Conservation (phyloP, 805 yeast species). For the Yamadazyma paraphyllophila region DNA sequence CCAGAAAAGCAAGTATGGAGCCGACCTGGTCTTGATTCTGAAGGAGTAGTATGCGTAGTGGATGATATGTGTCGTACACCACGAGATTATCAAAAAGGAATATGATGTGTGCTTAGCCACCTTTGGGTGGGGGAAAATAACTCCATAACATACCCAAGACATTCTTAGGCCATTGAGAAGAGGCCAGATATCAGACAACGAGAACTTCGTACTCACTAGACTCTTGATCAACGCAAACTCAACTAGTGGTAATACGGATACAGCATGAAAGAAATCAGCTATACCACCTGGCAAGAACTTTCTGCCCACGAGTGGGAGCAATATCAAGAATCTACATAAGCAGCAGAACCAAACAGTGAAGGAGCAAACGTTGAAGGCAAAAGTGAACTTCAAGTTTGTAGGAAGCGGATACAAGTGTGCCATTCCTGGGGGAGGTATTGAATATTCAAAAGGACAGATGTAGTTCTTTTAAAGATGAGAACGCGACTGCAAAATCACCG, state of each 20-base stretch:
- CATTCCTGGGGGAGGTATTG: conserved; percentile 18
- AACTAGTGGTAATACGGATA: conserved; percentile 33
- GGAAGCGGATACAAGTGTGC: conserved; percentile 36
- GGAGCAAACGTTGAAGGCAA: conserved; percentile 33
- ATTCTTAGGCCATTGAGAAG: conserved; percentile 28
- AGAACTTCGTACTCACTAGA: conserved; percentile 13
- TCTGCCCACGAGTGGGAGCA: conserved; percentile 64
- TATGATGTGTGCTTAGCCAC: conserved; percentile 42
- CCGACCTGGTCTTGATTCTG: conserved; percentile 30
- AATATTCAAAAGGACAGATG: neutral
- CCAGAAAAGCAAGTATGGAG: conserved; percentile 37
- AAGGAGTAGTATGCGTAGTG: conserved; percentile 37
- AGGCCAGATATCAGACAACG: conserved; percentile 24
- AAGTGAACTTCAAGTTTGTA: conserved; percentile 28
- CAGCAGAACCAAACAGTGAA: conserved; percentile 50
- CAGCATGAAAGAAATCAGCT: conserved; percentile 57
- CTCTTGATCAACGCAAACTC: conserved; percentile 20
- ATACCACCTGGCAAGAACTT: conserved; percentile 69
- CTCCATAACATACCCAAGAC: conserved; percentile 41
- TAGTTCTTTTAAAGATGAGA: neutral
- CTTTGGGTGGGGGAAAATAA: conserved; percentile 40
- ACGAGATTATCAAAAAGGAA: conserved; percentile 34
- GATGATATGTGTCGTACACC: conserved; percentile 34
- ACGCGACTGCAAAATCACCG: conserved; percentile 3
- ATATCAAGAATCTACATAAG: conserved; percentile 45